Percentiles rank a stretch among this genome's conserved stretches.
These are phyloP conservation scores for Dactylonectria estremocensis DNA, from an alignment of 2,329 filamentous ascomycete species.

Conservation along the genomic window DNA sequence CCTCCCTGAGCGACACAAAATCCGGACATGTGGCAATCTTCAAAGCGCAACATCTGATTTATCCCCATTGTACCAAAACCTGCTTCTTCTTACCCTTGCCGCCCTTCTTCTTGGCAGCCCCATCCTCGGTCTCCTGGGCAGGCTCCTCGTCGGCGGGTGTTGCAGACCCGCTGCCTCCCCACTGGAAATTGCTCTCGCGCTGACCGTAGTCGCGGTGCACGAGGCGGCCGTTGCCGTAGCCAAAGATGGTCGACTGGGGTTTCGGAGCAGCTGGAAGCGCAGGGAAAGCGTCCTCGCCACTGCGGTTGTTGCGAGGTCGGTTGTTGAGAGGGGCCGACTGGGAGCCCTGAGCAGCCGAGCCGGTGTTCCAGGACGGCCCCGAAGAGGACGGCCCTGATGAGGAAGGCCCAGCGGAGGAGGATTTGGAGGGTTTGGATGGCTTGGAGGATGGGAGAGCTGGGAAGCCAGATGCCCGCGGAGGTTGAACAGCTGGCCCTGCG, in stretches of 20 bases:
- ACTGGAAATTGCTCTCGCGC: constrained; percentile 68
- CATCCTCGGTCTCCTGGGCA: constrained; percentile 46
- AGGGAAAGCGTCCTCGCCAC: constrained; percentile 79
- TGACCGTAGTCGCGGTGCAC: constrained; percentile 69
- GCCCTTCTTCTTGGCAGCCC: constrained; percentile 67
- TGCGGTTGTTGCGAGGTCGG: constrained; percentile 38
- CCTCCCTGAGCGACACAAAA: background rate
- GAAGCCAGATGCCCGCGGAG: constrained; percentile 57
- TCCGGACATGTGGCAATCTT: background rate
- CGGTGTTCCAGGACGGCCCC: constrained; percentile 51
- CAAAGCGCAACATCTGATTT: constrained; percentile 23
- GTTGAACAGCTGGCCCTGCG: constrained; percentile 34
- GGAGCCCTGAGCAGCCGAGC: constrained; percentile 49
- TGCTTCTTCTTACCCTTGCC: constrained; percentile 73
- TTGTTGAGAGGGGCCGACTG: constrained; percentile 45
- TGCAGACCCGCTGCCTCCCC: constrained; percentile 57
- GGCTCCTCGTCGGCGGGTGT: constrained; percentile 48
- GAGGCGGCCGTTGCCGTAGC: constrained; percentile 68
- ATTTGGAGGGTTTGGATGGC: constrained; percentile 41
- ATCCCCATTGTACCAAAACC: constrained; percentile 75
- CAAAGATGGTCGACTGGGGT: constrained; percentile 73
- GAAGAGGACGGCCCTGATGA: constrained; percentile 42
- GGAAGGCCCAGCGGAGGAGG: constrained; percentile 41
- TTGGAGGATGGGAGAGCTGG: constrained; percentile 57
- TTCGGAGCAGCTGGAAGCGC: constrained; percentile 85